These are phyloP conservation scores for Trifolium pratense DNA, from an alignment of 306 rosid species.

Conservation along the genomic window DNA sequence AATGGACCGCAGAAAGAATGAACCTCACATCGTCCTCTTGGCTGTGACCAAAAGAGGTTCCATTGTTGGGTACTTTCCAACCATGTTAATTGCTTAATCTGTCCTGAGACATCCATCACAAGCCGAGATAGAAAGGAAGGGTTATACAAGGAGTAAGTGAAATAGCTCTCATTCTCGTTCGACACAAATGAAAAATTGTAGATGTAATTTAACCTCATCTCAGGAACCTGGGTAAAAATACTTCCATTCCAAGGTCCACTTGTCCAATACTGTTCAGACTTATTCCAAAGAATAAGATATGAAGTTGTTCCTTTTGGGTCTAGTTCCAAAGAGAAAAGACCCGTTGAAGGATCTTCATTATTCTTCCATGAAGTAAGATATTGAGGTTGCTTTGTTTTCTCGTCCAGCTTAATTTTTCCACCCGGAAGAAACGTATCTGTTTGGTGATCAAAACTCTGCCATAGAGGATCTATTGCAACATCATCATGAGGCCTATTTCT, in stretches of 20 bases:
- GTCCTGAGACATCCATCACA: slow-evolving; percentile 46
- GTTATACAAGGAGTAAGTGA: slow-evolving; percentile 46
- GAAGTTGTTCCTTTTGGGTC: slow-evolving; percentile 38
- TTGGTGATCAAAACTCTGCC: slow-evolving; percentile 73
- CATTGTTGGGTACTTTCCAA: slow-evolving; percentile 37
- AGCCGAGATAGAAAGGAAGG: slow-evolving; percentile 20
- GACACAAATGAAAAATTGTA: slow-evolving; percentile 48
- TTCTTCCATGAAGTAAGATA: slow-evolving; percentile 71
- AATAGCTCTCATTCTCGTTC: slow-evolving; percentile 55
- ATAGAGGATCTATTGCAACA: slow-evolving; percentile 34
- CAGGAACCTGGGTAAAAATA: slow-evolving; percentile 50
- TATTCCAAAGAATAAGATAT: slow-evolving; percentile 47
- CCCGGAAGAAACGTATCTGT: slow-evolving; percentile 64
- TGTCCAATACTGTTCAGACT: slow-evolving; percentile 48
- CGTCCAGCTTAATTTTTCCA: slow-evolving; percentile 48
- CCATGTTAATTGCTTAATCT: slow-evolving; percentile 47
- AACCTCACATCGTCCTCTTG: slow-evolving; percentile 56
- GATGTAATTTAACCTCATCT: slow-evolving; percentile 55
- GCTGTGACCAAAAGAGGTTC: slow-evolving; percentile 58
- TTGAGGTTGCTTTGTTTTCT: slow-evolving; percentile 47
- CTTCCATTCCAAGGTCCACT: slow-evolving; percentile 57
- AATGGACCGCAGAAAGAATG: slow-evolving; percentile 55
- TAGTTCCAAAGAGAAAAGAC: slow-evolving; percentile 54
- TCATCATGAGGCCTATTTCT: slow-evolving; percentile 7
- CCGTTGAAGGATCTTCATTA: slow-evolving; percentile 47